Evolutionary conservation across 192 early-diverging fungal species (phyloP).

Genomic region (Glomus cerebriforme): DNA sequence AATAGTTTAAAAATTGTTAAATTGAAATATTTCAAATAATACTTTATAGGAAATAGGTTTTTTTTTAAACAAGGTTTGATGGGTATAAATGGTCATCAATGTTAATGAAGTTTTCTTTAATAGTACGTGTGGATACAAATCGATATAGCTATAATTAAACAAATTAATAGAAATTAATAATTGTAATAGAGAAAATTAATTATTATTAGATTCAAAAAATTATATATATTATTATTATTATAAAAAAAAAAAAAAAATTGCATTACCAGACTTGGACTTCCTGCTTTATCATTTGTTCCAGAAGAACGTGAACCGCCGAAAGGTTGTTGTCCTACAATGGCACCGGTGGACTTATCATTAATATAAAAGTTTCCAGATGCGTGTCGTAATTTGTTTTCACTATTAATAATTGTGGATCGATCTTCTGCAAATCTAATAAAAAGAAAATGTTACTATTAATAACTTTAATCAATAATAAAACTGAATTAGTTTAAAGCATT

Average conservation of each 20-base stretch:
- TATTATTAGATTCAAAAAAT: background rate
- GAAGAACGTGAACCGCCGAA: slow-evolving; percentile 93
- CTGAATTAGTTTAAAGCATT: background rate
- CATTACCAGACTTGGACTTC: slow-evolving; percentile 62
- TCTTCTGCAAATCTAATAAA: slow-evolving; percentile 76
- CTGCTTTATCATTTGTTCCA: slow-evolving; percentile 99
- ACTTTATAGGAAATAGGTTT: no score
- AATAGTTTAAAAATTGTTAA: no score
- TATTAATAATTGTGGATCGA: slow-evolving; percentile 73
- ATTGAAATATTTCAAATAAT: no score
- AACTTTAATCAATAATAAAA: background rate
- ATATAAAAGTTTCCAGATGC: slow-evolving; percentile 98
- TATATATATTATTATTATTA: background rate
- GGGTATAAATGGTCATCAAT: slow-evolving; percentile 81
- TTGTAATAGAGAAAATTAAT: background rate
- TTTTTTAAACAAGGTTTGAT: slow-evolving; percentile 65
- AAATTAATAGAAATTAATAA: background rate
- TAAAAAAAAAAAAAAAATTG: background rate
- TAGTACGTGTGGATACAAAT: slow-evolving; percentile 89
- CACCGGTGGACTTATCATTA: slow-evolving; percentile 99
- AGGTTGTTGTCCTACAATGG: slow-evolving; percentile 96
- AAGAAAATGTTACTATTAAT: slow-evolving; percentile 7
- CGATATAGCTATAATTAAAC: slow-evolving; percentile 60
- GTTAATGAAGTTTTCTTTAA: slow-evolving; percentile 94
- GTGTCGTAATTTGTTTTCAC: slow-evolving; percentile 78